phyloP scores from a whole-genome alignment of 192 early-diverging fungal genomes.

The Linnemannia hyalina region DNA sequence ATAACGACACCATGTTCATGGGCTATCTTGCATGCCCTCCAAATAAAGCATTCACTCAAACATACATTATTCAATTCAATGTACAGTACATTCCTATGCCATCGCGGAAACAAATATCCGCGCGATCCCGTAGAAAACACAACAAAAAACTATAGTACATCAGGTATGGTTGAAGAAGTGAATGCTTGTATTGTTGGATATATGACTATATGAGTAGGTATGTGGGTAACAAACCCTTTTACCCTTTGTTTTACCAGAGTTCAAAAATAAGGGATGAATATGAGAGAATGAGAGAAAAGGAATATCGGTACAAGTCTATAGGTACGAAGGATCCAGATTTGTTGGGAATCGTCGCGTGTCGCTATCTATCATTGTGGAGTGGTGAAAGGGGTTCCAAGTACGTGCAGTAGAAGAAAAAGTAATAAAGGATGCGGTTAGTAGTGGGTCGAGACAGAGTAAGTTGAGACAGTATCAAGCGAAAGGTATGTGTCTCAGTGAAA shows the following conservation, averaged over 20 bases:
- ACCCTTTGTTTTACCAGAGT: constrained; percentile 1
- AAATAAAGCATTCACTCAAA: background rate
- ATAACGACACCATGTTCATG: background rate
- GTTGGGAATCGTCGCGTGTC: constrained; percentile 25
- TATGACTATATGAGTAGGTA: too few relatives aligned
- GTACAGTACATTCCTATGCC: background rate
- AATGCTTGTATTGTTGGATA: too few relatives aligned
- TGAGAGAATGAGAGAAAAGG: background rate
- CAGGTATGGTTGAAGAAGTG: too few relatives aligned
- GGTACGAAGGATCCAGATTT: constrained; percentile 22
- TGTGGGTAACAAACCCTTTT: background rate
- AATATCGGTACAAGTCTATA: constrained; percentile 15
- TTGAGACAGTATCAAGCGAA: background rate
- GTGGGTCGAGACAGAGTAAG: background rate
- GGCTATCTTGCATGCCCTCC: background rate
- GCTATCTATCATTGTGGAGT: constrained; percentile 17
- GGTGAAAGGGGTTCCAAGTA: background rate
- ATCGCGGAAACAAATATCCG: background rate
- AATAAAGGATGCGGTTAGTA: background rate
- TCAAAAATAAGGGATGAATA: background rate
- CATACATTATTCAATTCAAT: background rate
- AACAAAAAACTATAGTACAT: background rate
- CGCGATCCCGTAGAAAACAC: background rate
- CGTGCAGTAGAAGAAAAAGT: background rate
- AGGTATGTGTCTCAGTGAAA: background rate